A percentile compares a stretch with the other conserved stretches of the same genome.
Conservation (phyloP, 352 stramenopile species). For the Globisporangium apiculatum region DNA sequence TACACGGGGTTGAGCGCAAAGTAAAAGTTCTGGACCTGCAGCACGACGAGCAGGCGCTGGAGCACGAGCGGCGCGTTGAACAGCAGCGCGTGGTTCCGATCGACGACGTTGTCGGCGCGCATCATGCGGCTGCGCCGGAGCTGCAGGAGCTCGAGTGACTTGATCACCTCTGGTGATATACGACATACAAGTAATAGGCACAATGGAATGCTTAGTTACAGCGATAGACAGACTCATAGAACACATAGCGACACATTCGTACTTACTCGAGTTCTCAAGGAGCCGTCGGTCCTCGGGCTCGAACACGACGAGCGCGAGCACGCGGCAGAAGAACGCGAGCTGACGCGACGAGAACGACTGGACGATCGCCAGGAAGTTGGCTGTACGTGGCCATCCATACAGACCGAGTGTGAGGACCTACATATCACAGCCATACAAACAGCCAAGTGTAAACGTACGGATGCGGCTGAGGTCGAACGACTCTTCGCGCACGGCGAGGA, state of each 20-base stretch:
- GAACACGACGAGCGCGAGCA: slow-evolving; percentile 93
- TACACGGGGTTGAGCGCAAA: slow-evolving; percentile 79
- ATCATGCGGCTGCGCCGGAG: slow-evolving; percentile 77
- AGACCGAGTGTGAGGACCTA: no score
- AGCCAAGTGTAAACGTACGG: slow-evolving; percentile 49
- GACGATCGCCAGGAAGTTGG: slow-evolving; percentile 89
- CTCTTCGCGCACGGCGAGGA: slow-evolving; percentile 83
- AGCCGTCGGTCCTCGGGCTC: slow-evolving; percentile 92
- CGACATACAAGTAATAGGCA: slow-evolving; percentile 6
- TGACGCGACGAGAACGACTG: slow-evolving; percentile 87
- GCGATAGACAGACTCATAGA: not conserved
- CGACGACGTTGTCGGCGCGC: slow-evolving; percentile 78
- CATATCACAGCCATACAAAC: no score
- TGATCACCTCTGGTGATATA: slow-evolving; percentile 75
- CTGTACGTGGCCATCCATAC: slow-evolving; percentile 26
- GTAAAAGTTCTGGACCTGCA: slow-evolving; percentile 84
- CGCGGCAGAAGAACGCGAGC: slow-evolving; percentile 94
- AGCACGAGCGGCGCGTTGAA: slow-evolving; percentile 77
- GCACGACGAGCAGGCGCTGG: slow-evolving; percentile 56
- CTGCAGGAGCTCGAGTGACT: slow-evolving; percentile 90
- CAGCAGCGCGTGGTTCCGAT: slow-evolving; percentile 92
- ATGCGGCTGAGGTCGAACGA: slow-evolving; percentile 74
- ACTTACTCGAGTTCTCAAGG: slow-evolving; percentile 84
- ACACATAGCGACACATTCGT: not conserved
- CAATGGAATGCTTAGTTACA: not conserved